These are phyloP conservation scores for Rhodotorula diobovata DNA, from an alignment of 768 basidiomycete genomes.

Conservation along the genomic window DNA sequence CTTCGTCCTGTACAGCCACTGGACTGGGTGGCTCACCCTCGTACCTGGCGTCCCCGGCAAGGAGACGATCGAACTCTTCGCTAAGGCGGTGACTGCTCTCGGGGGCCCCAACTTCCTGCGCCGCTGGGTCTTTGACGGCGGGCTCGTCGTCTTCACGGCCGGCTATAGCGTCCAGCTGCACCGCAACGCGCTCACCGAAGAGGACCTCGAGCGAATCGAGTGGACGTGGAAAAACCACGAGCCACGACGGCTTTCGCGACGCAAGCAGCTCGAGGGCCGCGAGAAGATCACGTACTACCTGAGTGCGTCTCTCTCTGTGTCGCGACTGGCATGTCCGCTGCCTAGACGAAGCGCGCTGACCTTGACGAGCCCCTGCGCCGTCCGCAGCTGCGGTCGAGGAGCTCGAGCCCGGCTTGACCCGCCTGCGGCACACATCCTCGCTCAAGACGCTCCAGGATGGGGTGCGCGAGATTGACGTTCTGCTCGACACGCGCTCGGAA, in stretches of 20 bases:
- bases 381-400: conserved; percentile 21
- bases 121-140: conserved; percentile 34
- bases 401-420: conserved; percentile 9
- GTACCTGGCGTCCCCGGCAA: conserved; percentile 11
- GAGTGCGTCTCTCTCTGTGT: conserved; percentile 12
- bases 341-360: too few relatives aligned
- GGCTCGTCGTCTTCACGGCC: conserved; percentile 4
- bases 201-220: conserved; percentile 13
- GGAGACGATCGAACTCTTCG: conserved; percentile 17
- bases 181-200: background rate
- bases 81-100: conserved; percentile 8
- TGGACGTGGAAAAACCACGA: conserved; percentile 24
- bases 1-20: conserved; percentile 18
- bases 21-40: conserved; percentile 31
- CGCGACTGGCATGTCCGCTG: too few relatives aligned
- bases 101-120: conserved; percentile 35
- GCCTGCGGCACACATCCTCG: conserved; percentile 23
- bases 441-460: background rate
- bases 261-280: background rate
- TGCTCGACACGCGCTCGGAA: conserved; percentile 2
- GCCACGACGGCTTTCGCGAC: background rate
- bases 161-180: conserved; percentile 29
- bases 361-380: too few relatives aligned
- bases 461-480: conserved; percentile 11
- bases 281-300: conserved; percentile 35